A percentile compares a stretch with the other conserved stretches of the same genome.
Evolutionary conservation across 2,329 filamentous ascomycete species (phyloP).

Genomic region (Alternaria sp.): DNA sequence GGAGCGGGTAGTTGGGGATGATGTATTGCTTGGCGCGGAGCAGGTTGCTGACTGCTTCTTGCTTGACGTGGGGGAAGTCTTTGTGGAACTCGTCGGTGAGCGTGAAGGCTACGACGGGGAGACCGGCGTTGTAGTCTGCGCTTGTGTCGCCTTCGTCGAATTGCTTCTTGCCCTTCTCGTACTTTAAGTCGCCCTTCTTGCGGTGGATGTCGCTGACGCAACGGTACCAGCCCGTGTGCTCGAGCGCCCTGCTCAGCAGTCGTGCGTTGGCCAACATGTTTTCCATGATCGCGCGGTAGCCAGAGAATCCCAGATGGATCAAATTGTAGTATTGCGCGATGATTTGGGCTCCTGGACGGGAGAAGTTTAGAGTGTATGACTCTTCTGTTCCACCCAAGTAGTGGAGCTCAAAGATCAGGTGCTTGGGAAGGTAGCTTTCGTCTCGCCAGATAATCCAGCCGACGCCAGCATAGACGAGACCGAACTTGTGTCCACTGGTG

Average conservation of each 20-base stretch:
- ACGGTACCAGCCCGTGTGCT: conserved; percentile 69
- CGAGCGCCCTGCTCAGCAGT: conserved; percentile 67
- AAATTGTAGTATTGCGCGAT: conserved; percentile 78
- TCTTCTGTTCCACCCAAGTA: conserved; percentile 76
- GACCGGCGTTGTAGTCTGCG: conserved; percentile 67
- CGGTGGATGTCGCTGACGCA: conserved; percentile 69
- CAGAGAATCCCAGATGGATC: conserved; percentile 71
- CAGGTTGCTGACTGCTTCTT: conserved; percentile 67
- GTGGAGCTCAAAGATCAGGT: conserved; percentile 73
- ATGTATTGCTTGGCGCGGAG: conserved; percentile 73
- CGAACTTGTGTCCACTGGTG: conserved; percentile 66
- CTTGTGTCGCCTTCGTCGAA: conserved; percentile 57
- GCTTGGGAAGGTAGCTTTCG: conserved; percentile 67
- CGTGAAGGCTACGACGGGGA: conserved; percentile 72
- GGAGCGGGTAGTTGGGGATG: conserved; percentile 73
- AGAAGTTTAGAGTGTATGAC: conserved; percentile 76
- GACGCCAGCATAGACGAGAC: conserved; percentile 69
- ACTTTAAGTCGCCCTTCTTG: conserved; percentile 56
- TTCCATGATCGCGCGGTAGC: conserved; percentile 68
- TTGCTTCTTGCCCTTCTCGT: conserved; percentile 51
- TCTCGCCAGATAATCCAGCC: conserved; percentile 67
- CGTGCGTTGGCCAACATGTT: conserved; percentile 70
- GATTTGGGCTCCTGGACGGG: conserved; percentile 71
- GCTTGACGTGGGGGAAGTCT: conserved; percentile 67
- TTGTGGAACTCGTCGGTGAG: conserved; percentile 65